Base-by-base conservation (phyloP, 352 stramenopile genomes). In the Pythium rishiriense region DNA sequence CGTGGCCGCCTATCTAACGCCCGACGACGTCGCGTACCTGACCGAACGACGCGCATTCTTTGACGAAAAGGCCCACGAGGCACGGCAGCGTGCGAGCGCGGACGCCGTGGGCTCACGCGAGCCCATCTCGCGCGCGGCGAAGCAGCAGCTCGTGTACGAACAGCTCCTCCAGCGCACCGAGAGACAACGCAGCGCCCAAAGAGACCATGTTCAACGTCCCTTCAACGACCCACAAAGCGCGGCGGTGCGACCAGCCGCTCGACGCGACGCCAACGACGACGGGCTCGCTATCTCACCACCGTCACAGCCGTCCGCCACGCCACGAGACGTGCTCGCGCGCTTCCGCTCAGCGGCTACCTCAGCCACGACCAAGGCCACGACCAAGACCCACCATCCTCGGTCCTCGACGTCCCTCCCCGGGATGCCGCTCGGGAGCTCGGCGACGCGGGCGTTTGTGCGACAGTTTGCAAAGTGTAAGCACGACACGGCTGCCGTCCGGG, bases 91-190 rank as follows among this genome's bases (percentile, higher is more conserved):
- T n/a, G n/a, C n/a, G n/a, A n/a, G n/a, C 25, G 31, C 14, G 21
- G 29, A 5, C 9, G 25, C 12, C 0, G 31, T 46, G 17, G 17
- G 22, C 15, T 41, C 21, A 4, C 33, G 35, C 2, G 28, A 46
- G 2, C 21, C 43, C 19, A 49, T 39, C 22, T 22, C 24, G 28
- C 59, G 48, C 4, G n/a, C 47, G 25, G 59, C 59, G 37, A 59
- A 66, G 39, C 12, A 59, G 33, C 29, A 31, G n/a, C 37, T 48
- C 29, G 26, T 66, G 17, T 58, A 53, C 39, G 25, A 47, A 28
- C 39, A 48, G 11, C 59, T 66, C 17, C 59, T 66, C 12, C 59
- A 66, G 7, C 59, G 55, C n/a, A 55, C 26, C 1, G 22, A 62
- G 4, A 5, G 31, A 35, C 31, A 35, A 35, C 31, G 5, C 31